Evolutionary conservation across 2,329 filamentous ascomycete genomes (phyloP).

Genomic region (Sporothrix luriei): DNA sequence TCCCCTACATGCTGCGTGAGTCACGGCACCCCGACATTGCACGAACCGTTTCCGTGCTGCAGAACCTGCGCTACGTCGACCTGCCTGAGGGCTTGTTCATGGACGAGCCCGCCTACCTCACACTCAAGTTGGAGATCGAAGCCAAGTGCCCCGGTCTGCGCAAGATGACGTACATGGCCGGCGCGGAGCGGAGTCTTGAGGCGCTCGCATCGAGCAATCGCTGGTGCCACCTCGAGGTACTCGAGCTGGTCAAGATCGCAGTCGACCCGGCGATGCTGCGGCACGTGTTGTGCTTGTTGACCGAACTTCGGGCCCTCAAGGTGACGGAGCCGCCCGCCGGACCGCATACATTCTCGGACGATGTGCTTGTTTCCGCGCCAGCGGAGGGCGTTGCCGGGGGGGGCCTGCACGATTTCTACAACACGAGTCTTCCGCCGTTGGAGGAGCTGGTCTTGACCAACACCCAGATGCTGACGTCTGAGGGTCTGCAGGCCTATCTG

Average conservation of each 20-base stretch:
- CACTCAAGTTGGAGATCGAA: slow-evolving; percentile 81
- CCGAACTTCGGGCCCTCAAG: slow-evolving; percentile 71
- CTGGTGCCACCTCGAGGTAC: slow-evolving; percentile 71
- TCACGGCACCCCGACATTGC: slow-evolving; percentile 82
- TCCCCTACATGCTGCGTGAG: slow-evolving; percentile 93
- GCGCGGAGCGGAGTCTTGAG: slow-evolving; percentile 77
- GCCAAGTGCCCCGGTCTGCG: slow-evolving; percentile 79
- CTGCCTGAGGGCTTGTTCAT: slow-evolving; percentile 84
- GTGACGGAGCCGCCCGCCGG: slow-evolving; percentile 65
- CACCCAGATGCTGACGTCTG: slow-evolving; percentile 69
- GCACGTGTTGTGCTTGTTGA: slow-evolving; percentile 68
- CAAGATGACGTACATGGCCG: slow-evolving; percentile 83
- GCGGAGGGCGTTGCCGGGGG: background rate
- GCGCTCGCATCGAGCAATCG: slow-evolving; percentile 64
- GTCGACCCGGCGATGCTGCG: slow-evolving; percentile 72
- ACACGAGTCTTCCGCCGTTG: slow-evolving; percentile 74
- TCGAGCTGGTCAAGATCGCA: slow-evolving; percentile 69
- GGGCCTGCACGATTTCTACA: slow-evolving; percentile 45
- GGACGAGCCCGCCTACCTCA: slow-evolving; percentile 74
- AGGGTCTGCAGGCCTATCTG: slow-evolving; percentile 71
- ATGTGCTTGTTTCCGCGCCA: slow-evolving; percentile 61
- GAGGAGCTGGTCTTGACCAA: slow-evolving; percentile 73
- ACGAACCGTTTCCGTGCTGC: slow-evolving; percentile 79
- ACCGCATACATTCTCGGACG: slow-evolving; percentile 64
- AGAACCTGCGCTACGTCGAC: slow-evolving; percentile 86